Evolutionary conservation across 1,284 basidiomycete species (phyloP).

Genomic region (Fomitopsis betulina): DNA sequence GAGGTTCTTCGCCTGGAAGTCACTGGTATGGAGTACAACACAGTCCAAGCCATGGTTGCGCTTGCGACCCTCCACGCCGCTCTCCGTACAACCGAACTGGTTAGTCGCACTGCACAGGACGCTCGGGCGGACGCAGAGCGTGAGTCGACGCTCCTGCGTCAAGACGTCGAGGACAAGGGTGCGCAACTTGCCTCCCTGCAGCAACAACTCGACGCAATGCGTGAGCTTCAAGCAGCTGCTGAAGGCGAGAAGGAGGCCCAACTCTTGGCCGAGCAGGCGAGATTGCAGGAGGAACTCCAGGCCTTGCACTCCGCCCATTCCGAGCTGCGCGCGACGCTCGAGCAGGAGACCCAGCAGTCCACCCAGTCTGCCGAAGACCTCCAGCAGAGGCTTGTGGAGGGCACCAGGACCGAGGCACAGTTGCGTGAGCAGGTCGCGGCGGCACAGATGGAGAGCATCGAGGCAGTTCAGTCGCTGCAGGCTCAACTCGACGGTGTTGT

Average conservation of each 20-base stretch:
- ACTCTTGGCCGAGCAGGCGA: conserved; percentile 16
- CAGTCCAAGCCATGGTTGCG: conserved; percentile 26
- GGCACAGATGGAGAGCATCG: conserved; percentile 33
- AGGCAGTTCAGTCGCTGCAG: conserved; percentile 35
- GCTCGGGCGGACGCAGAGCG: conserved; percentile 9
- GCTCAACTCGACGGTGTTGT: conserved; percentile 29
- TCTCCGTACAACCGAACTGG: conserved; percentile 7
- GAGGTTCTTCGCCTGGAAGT: conserved; percentile 7
- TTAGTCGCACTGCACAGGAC: conserved; percentile 9
- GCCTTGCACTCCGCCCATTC: conserved; percentile 18
- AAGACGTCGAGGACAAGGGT: conserved; percentile 1
- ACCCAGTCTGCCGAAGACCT: conserved; percentile 17
- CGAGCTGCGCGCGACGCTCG: conserved; percentile 15
- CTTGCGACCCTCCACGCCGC: conserved; percentile 27
- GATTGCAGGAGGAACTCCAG: conserved; percentile 26
- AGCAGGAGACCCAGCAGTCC: conserved; percentile 21
- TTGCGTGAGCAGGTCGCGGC: conserved; percentile 27
- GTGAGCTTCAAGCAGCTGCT: conserved; percentile 13
- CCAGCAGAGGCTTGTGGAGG: conserved; percentile 12
- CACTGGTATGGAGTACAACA: conserved; percentile 11
- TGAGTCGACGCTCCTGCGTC: conserved; percentile 4
- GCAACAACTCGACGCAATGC: conserved; percentile 18
- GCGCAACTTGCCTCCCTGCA: conserved; percentile 25
- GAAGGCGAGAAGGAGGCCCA: conserved; percentile 11
- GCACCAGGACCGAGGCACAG: conserved; percentile 13